phyloP scores from a whole-genome alignment of 2,329 filamentous ascomycete species.

The Fusarium sp. region DNA sequence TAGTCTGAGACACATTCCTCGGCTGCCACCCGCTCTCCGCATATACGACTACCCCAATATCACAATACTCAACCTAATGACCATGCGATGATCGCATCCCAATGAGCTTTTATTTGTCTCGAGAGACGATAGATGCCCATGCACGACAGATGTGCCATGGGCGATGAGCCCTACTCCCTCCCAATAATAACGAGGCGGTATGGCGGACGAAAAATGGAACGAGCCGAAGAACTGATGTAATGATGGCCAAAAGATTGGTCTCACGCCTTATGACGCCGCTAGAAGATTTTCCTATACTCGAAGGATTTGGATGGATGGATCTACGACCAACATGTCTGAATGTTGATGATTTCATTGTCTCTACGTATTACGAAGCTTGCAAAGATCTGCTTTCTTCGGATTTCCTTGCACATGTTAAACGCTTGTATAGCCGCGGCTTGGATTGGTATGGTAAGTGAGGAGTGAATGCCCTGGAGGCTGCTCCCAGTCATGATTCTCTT shows the following conservation, averaged over 20 bases:
- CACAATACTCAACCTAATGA: constrained; percentile 30
- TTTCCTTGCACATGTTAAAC: not conserved
- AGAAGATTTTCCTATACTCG: constrained; percentile 13
- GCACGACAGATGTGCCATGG: constrained; percentile 3
- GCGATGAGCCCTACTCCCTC: not conserved
- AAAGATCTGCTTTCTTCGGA: not conserved
- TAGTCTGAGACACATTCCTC: not conserved
- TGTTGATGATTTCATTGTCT: constrained; percentile 28
- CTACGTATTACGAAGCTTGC: not conserved
- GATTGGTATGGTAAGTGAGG: not conserved
- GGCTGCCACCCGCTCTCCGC: constrained; percentile 6
- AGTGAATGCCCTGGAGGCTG: constrained; percentile 32
- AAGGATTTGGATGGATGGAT: constrained; percentile 11
- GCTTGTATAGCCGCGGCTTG: not conserved
- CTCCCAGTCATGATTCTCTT: constrained; percentile 14
- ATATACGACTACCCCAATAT: constrained; percentile 13
- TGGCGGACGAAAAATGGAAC: not conserved
- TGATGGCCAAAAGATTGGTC: constrained; percentile 16
- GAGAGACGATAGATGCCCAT: constrained; percentile 4
- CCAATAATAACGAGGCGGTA: not conserved
- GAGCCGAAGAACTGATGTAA: constrained; percentile 5
- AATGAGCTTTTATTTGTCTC: constrained; percentile 17
- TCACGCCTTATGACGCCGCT: constrained; percentile 30
- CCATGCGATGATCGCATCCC: constrained; percentile 13
- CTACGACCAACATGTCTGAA: constrained; percentile 23